Evolutionary conservation across 2,329 filamentous ascomycete genomes (phyloP).

Genomic region (Calonectria crousiana): DNA sequence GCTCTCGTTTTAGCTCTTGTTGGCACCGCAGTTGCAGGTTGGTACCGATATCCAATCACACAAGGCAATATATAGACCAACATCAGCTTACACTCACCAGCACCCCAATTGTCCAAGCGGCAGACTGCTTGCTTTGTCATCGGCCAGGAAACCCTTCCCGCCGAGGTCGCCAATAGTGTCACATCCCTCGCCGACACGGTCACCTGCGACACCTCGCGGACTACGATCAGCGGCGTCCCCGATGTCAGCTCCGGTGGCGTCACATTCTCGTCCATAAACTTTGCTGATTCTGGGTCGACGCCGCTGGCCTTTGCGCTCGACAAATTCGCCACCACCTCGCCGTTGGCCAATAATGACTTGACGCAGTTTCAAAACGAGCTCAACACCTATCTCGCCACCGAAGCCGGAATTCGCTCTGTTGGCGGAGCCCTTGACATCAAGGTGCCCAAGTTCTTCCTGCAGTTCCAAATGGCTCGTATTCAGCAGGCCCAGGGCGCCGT

Average conservation of each 20-base stretch:
- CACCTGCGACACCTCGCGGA: conserved; percentile 61
- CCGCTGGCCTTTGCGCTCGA: conserved; percentile 67
- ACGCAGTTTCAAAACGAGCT: conserved; percentile 64
- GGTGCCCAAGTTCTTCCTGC: conserved; percentile 73
- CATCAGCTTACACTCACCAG: not conserved
- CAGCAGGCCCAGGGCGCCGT: conserved; percentile 69
- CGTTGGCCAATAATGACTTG: conserved; percentile 63
- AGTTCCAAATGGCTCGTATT: conserved; percentile 70
- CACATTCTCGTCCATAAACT: conserved; percentile 68
- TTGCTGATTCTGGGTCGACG: conserved; percentile 59
- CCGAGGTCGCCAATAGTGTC: conserved; percentile 60
- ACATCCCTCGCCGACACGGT: conserved; percentile 56
- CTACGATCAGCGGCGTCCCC: conserved; percentile 65
- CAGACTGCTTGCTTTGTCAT: conserved; percentile 66
- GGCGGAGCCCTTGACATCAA: conserved; percentile 68
- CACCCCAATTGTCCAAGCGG: conserved; percentile 39
- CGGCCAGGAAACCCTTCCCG: conserved; percentile 62
- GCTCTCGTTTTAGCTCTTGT: conserved; percentile 31
- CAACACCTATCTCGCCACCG: conserved; percentile 70
- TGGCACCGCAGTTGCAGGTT: conserved; percentile 37
- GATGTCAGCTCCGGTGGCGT: conserved; percentile 65
- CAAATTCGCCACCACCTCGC: conserved; percentile 63
- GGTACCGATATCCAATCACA: not conserved
- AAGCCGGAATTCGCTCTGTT: conserved; percentile 67
- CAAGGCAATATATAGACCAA: not conserved